Conservation (phyloP, 352 stramenopile genomes). For the Globisporangium megalacanthum region DNA sequence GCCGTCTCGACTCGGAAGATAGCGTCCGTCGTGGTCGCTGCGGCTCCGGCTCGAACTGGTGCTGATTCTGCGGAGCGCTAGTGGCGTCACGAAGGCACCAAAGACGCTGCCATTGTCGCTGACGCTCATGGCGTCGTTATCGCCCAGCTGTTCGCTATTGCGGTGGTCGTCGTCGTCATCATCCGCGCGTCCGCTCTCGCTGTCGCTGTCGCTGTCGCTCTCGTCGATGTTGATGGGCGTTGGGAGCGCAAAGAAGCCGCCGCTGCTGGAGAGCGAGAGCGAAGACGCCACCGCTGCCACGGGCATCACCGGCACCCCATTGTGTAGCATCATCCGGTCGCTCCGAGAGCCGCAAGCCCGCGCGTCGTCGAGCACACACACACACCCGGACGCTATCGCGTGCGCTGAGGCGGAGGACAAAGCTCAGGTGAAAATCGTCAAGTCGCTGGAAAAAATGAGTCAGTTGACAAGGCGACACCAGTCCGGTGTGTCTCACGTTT, state of each 20-base stretch:
- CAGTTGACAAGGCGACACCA: no score
- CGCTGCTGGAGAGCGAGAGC: background rate
- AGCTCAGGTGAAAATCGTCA: no score
- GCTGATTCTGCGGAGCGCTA: background rate
- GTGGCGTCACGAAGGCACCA: background rate
- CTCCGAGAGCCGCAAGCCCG: background rate
- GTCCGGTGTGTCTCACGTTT: no score
- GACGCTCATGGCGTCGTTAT: background rate
- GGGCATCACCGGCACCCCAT: background rate
- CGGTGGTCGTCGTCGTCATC: no score
- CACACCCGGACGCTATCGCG: no score
- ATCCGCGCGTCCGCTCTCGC: no score
- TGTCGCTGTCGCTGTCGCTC: no score
- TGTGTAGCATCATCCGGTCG: background rate
- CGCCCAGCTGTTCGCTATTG: background rate
- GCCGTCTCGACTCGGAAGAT: background rate
- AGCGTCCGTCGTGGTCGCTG: no score
- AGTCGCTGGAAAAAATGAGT: no score
- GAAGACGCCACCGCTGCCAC: background rate
- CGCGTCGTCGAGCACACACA: no score
- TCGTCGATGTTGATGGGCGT: background rate
- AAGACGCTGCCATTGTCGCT: slow-evolving; percentile 1
- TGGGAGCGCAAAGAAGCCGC: background rate
- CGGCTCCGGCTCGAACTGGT: no score
- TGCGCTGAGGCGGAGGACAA: no score